A percentile compares a stretch with the other conserved stretches of the same genome.
These are phyloP conservation scores for Cladosporium cucumerinum DNA, from an alignment of 2,329 filamentous ascomycete genomes.

Conservation along the genomic window DNA sequence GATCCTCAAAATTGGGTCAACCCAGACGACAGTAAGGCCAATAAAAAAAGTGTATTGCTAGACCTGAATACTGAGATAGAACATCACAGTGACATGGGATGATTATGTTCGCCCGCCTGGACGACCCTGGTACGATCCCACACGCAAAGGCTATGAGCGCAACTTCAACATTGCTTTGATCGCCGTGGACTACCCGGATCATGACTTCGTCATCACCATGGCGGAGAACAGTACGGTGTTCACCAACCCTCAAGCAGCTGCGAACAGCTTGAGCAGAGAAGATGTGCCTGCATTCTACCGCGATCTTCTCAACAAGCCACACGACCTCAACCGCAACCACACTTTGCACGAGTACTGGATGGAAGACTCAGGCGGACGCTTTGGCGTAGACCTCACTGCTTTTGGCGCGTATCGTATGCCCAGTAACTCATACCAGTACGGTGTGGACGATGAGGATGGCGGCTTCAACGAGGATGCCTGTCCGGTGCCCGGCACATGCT, in stretches of 20 bases:
- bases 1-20: constrained; percentile 54
- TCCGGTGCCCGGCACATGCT: constrained; percentile 43
- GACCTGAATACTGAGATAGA: neutral
- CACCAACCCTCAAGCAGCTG: constrained; percentile 48
- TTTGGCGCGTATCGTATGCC: constrained; percentile 54
- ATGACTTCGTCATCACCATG: constrained; percentile 49
- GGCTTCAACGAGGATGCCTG: constrained; percentile 50
- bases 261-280: constrained; percentile 42
- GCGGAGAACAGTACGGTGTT: constrained; percentile 48
- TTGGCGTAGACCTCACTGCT: constrained; percentile 52
- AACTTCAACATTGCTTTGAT: constrained; percentile 58
- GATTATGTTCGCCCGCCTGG: constrained; percentile 49
- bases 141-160: constrained; percentile 43
- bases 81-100: constrained; percentile 46
- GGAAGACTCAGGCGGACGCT: constrained; percentile 53
- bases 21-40: constrained; percentile 40
- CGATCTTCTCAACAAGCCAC: constrained; percentile 51
- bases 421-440: constrained; percentile 49
- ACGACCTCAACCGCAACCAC: constrained; percentile 49
- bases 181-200: constrained; percentile 51
- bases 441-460: constrained; percentile 42
- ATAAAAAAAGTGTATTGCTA: neutral
- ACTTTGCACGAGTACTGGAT: constrained; percentile 59
- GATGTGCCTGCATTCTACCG: constrained; percentile 51
- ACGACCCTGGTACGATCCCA: constrained; percentile 49